These are phyloP conservation scores for Prototheca cutis DNA, from an alignment of 163 green algal species.

Conservation along the genomic window DNA sequence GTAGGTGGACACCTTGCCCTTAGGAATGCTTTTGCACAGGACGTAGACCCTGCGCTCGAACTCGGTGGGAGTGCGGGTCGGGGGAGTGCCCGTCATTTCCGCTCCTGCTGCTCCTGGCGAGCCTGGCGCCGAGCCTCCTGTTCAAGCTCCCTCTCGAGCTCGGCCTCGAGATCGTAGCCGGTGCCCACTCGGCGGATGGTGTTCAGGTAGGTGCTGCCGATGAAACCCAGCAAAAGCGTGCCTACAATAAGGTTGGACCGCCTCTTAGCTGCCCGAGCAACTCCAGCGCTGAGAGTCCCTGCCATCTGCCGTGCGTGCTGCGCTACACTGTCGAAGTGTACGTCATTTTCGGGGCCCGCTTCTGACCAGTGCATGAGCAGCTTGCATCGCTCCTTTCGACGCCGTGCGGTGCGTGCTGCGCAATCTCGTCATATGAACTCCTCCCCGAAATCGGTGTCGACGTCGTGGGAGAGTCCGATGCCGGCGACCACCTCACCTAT, in stretches of 20 bases:
- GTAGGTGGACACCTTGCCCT: conserved; percentile 63
- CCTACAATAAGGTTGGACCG: conserved; percentile 14
- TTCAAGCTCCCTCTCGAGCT: conserved; percentile 32
- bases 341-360: too few relatives aligned
- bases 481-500: too few relatives aligned
- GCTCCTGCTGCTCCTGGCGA: conserved; percentile 3
- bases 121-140: conserved; percentile 12
- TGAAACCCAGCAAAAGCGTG: conserved; percentile 25
- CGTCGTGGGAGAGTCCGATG: too few relatives aligned
- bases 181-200: conserved; percentile 31
- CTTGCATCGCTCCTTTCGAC: too few relatives aligned
- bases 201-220: conserved; percentile 41
- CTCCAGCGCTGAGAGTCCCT: not conserved
- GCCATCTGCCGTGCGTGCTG: too few relatives aligned
- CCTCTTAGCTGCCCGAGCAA: not conserved
- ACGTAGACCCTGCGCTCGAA: conserved; percentile 46
- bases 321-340: too few relatives aligned
- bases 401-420: not conserved
- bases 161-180: conserved; percentile 31
- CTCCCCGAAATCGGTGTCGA: too few relatives aligned
- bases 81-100: not conserved
- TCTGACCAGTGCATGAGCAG: too few relatives aligned
- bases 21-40: conserved; percentile 47
- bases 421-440: too few relatives aligned
- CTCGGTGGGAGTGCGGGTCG: conserved; percentile 23